These are phyloP conservation scores for Populus hybrid DNA, from an alignment of 441 rosid genomes.

Conservation along the genomic window DNA sequence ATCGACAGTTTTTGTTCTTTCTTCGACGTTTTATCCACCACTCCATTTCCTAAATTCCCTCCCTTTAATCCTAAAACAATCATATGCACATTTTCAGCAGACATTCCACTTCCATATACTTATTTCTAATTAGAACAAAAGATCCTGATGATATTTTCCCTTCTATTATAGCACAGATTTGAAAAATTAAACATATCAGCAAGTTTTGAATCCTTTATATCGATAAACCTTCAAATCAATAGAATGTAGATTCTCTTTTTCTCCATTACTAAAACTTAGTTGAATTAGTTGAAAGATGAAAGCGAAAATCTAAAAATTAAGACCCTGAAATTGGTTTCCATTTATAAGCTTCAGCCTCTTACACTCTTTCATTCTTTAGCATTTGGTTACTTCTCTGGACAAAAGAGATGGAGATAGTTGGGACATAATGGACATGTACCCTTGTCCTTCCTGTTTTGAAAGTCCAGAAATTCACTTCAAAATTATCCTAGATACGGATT, in stretches of 20 bases:
- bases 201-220: neutral
- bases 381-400: too few species aligned
- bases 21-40: conserved; percentile 22
- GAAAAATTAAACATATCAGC: neutral
- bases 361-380: neutral
- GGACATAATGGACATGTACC: too few species aligned
- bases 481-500: too few species aligned
- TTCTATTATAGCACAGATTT: neutral
- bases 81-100: conserved; percentile 4
- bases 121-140: too few species aligned
- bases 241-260: neutral
- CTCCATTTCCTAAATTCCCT: conserved; percentile 22
- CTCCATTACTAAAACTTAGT: neutral
- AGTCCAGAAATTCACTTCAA: too few species aligned
- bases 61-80: conserved; percentile 36
- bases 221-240: neutral
- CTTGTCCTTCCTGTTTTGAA: too few species aligned
- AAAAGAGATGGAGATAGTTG: too few species aligned
- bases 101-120: too few species aligned
- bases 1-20: conserved; percentile 44
- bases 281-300: neutral
- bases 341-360: neutral
- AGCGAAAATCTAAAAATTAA: neutral
- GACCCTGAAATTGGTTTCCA: neutral
- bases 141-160: neutral